Conservation (phyloP, 306 rosid genomes). For the Hylodesmum podocarpum region DNA sequence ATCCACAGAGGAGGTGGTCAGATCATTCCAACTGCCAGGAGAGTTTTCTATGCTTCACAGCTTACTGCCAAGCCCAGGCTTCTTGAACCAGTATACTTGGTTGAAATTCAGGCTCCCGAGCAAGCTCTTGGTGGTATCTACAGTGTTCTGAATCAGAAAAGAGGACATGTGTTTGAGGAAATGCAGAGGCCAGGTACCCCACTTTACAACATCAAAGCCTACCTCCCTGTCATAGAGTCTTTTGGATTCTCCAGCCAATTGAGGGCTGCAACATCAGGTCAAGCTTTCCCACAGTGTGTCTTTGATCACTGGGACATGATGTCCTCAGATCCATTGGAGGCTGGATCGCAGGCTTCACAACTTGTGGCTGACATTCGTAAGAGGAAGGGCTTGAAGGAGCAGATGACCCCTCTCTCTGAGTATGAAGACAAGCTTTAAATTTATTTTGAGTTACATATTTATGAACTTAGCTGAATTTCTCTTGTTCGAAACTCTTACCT, state of each 20-base stretch:
- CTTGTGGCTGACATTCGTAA: conserved; percentile 72
- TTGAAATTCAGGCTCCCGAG: conserved; percentile 88
- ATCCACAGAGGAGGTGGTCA: conserved; percentile 92
- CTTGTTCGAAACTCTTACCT: neutral
- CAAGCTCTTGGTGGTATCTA: conserved; percentile 82
- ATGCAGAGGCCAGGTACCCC: conserved; percentile 84
- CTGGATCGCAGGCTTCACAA: conserved; percentile 64
- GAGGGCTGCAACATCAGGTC: conserved; percentile 95
- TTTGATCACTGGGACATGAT: conserved; percentile 98
- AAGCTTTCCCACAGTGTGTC: conserved; percentile 92
- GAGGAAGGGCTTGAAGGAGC: conserved; percentile 97
- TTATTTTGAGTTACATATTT: neutral
- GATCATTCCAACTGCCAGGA: conserved; percentile 79
- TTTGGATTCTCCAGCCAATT: conserved; percentile 71
- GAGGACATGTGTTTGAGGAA: conserved; percentile 80
- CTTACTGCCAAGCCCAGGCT: conserved; percentile 79
- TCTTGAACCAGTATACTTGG: conserved; percentile 80
- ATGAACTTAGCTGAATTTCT: neutral
- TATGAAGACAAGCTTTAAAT: conserved; percentile 73
- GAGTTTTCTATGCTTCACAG: conserved; percentile 77
- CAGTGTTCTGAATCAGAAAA: conserved; percentile 79
- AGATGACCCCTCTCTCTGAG: conserved; percentile 81
- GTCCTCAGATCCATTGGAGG: conserved; percentile 77
- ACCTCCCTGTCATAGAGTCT: conserved; percentile 73
- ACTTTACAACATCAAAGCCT: conserved; percentile 77